A percentile compares a stretch with the other conserved stretches of the same genome.
These are phyloP conservation scores for Colletotrichum spaethianum DNA, from an alignment of 2,329 filamentous ascomycete species.

Conservation along the genomic window DNA sequence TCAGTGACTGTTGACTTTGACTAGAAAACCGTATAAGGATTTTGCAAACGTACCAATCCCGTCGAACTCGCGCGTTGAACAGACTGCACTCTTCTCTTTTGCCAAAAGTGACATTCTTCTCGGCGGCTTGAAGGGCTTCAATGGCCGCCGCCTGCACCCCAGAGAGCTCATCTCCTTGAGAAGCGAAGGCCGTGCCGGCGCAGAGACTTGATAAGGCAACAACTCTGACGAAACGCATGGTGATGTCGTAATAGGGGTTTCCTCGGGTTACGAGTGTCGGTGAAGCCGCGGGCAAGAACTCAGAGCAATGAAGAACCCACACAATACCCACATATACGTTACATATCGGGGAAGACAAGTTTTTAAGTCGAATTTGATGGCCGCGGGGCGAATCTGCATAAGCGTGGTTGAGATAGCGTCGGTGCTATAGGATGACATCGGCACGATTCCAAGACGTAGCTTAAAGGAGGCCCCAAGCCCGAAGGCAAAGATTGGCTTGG, in stretches of 20 bases:
- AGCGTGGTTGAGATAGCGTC: not conserved
- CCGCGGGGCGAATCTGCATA: not conserved
- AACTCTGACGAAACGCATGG: constrained; percentile 3
- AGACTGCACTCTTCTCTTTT: constrained; percentile 21
- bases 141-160: constrained; percentile 15
- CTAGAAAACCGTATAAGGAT: too few species aligned
- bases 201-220: not conserved
- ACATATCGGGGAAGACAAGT: not conserved
- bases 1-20: not conserved
- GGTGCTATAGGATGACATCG: not conserved
- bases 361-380: not conserved
- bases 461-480: not conserved
- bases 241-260: not conserved
- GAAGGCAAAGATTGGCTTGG: not conserved
- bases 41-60: constrained; percentile 2
- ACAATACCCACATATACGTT: not conserved
- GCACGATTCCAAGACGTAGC: not conserved
- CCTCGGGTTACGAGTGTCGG: not conserved
- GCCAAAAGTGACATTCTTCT: not conserved
- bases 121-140: constrained; percentile 13
- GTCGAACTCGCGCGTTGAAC: constrained; percentile 12
- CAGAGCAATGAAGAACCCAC: too few species aligned
- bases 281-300: not conserved
- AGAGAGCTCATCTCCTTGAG: constrained; percentile 17
- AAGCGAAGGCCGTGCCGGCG: not conserved